Conservation (phyloP, 257 asterid genomes). For the Nyctanthes arbortristis region DNA sequence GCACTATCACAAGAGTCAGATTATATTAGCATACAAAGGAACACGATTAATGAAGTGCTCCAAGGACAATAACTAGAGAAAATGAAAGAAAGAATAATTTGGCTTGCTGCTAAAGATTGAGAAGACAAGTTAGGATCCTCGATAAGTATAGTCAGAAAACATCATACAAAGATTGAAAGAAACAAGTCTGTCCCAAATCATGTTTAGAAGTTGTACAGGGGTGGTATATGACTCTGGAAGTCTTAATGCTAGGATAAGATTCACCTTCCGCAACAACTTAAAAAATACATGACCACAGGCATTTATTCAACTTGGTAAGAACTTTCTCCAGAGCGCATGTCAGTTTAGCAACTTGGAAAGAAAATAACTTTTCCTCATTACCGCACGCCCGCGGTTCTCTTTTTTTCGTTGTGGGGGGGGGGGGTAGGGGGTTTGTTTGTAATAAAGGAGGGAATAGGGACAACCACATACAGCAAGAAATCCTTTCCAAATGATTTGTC, state of each 20-base stretch:
- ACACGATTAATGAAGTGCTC: neutral
- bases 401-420: too few relatives aligned
- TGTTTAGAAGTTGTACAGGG: neutral
- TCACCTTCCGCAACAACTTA: neutral
- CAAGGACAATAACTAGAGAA: slow-evolving; percentile 7
- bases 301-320: neutral
- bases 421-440: too few relatives aligned
- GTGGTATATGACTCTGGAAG: neutral
- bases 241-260: neutral
- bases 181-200: neutral
- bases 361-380: neutral
- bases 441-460: slow-evolving; percentile 17
- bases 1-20: neutral
- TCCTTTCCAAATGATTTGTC: slow-evolving; percentile 80
- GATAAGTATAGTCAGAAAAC: neutral
- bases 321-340: neutral
- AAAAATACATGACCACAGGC: neutral
- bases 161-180: neutral
- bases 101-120: neutral
- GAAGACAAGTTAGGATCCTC: neutral
- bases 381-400: too few relatives aligned
- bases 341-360: neutral
- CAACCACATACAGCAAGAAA: slow-evolving; percentile 66
- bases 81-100: slow-evolving; percentile 10
- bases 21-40: slow-evolving; percentile 1